Conservation (phyloP, 352 stramenopile genomes). For the Globisporangium parvum region DNA sequence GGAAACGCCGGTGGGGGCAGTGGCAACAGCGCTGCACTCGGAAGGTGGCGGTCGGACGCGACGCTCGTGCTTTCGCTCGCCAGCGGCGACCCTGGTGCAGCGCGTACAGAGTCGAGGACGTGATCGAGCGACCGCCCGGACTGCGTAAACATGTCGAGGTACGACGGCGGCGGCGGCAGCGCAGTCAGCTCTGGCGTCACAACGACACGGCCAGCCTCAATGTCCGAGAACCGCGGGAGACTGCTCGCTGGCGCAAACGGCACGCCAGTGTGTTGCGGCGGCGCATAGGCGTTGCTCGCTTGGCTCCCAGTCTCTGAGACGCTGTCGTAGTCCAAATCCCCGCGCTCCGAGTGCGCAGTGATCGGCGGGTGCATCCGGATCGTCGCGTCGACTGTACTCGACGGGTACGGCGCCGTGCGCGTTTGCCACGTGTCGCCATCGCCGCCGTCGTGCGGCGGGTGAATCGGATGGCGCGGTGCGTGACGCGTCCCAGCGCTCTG, state of each 20-base stretch:
- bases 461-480: neutral
- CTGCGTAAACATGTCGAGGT: conserved; percentile 32
- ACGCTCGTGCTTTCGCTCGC: conserved; percentile 14
- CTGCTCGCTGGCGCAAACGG: neutral
- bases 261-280: neutral
- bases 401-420: conserved; percentile 11
- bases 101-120: conserved; percentile 1
- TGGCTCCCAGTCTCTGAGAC: conserved; percentile 13
- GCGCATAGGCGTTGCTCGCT: conserved; percentile 6
- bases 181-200: conserved; percentile 18
- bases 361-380: conserved; percentile 12
- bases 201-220: conserved; percentile 24
- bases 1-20: conserved; percentile 3
- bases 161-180: conserved; percentile 29
- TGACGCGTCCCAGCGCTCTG: conserved; percentile 17
- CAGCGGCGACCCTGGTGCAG: conserved; percentile 11
- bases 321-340: conserved; percentile 15
- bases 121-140: conserved; percentile 15
- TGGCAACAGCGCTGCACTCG: neutral
- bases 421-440: conserved; percentile 13
- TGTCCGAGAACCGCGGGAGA: conserved; percentile 36
- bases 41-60: conserved; percentile 8
- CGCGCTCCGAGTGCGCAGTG: conserved; percentile 18
- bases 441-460: neutral
- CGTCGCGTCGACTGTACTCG: conserved; percentile 6